Evolutionary conservation across 257 asterid species (phyloP), one percentile per base, ranked within the genome.

Genomic region (Petrea volubilis): DNA sequence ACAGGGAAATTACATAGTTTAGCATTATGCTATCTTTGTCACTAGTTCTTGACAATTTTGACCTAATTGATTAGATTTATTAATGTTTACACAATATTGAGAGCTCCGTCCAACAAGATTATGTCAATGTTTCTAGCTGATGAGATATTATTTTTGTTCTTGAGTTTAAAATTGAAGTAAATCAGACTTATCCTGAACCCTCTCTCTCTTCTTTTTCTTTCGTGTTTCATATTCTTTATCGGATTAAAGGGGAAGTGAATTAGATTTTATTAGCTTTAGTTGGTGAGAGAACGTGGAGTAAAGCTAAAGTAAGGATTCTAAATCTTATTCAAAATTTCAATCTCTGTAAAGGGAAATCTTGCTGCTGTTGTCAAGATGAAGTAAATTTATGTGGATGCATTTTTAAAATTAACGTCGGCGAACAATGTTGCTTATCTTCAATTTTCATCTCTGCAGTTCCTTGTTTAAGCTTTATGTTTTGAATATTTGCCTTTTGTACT

Each of bases 401-500:
- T 44, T 23, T 59, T 13, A 7, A 27, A 21, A 18, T 17, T 57
- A 28, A 44, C 11, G 13, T 10, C 5, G 44, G 47, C n/a, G 14
- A 36, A 33, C 33, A 3, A 13, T 34, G 27, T 28, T 56, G 25
- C 55, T 12, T 13, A 34, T 7, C 24, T 23, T 75, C 60, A 25
- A 7, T 11, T 34, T 50, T 33, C 29, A 17, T 21, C 29, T 40
- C 10, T 28, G 21, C 46, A 67, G 41, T 31, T 65, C 12, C 28
- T 1, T 59, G 15, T 51, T 8, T 11, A 36, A 9, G 41, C 51
- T 11, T 46, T 46, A 13, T 78, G 64, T 38, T 28, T 62, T 67
- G 67, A 70, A 66, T 71, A 56, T 53, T 40, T 38, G 25, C n/a
- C 33, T 69, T 41, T 7, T 68, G 49, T 71, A 49, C 46, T 60